Base-by-base conservation (phyloP, 2,329 filamentous ascomycete genomes). In the Aspergillus glaucus region DNA sequence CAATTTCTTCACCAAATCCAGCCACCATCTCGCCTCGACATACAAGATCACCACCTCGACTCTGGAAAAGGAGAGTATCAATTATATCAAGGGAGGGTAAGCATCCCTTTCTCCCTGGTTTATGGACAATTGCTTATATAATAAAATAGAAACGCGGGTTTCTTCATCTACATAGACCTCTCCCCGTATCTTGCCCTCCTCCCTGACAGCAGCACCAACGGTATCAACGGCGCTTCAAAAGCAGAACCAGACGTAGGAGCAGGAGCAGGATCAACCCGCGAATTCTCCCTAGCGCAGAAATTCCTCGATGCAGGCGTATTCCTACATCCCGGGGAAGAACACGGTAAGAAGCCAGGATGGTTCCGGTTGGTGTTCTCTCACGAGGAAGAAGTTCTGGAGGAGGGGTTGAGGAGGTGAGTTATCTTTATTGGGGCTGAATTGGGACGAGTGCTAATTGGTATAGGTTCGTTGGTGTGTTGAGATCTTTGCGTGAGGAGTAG, bases 341-440 rank as follows among this genome's bases (percentile, higher is more conserved):
- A 67, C 43, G 68, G 69, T 0, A 70, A 70, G 17, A 61, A 70
- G 46, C 64, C 72, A 1, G 79, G 80, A 0, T 79, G 74, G 72
- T 82, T 81, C 52, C 63, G 80, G 2, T 43, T 82, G 15, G 74
- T 82, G 0, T 82, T 77, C 49, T 66, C 68, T 2, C 56, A 71
- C 21, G 60, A 68, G 8, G 63, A 64, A 43, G 53, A 60, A 10
- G 55, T 62, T 22, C 46, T 75, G 28, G 55, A 62, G 17, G 65
- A 70, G 53, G 70, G 72, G 5, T 46, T 67, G 37, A 52, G 52
- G 39, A 66, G 64, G 64, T 65, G 39, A 52, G 53, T 36, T 36
- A 36, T 36, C 14, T 9, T 36, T 8, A n/a, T 36, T 36, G 34
- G n/a, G 52, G 22, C 4, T 34, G 9, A 2, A 7, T 1, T 36